Evolutionary conservation across 768 basidiomycete genomes (phyloP).

Genomic region (Psilocybe subaeruginosa): DNA sequence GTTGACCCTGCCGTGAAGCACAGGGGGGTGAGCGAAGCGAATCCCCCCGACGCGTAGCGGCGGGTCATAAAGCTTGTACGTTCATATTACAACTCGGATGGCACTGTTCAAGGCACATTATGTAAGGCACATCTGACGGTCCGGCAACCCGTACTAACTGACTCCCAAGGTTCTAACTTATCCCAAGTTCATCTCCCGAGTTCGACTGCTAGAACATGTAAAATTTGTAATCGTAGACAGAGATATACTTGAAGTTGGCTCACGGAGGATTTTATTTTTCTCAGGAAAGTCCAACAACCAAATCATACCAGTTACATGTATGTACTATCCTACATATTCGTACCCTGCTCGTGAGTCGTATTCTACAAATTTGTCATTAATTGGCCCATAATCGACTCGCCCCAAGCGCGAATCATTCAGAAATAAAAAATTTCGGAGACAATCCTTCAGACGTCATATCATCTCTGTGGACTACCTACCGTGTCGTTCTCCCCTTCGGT

Average conservation of each 20-base stretch:
- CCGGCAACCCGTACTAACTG: neutral
- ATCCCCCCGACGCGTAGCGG: too few species aligned
- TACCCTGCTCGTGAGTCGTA: neutral
- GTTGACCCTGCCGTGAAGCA: too few species aligned
- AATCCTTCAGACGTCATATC: neutral
- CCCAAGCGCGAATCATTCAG: neutral
- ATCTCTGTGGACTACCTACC: conserved; percentile 4
- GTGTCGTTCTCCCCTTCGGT: conserved; percentile 8
- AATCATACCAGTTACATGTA: neutral
- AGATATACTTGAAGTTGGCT: too few species aligned
- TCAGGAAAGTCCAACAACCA: too few species aligned
- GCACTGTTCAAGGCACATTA: neutral
- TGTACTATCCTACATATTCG: neutral
- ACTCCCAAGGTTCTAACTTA: too few species aligned
- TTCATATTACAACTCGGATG: too few species aligned
- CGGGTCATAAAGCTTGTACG: too few species aligned
- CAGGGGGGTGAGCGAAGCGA: too few species aligned
- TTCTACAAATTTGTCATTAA: neutral
- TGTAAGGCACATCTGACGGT: neutral
- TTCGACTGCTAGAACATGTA: too few species aligned
- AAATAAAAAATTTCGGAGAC: neutral
- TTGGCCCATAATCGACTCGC: neutral
- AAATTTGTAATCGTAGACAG: too few species aligned
- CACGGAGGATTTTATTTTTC: too few species aligned
- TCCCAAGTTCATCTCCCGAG: too few species aligned